A percentile compares a stretch with the other conserved stretches of the same genome.
Evolutionary conservation across 23 red algal species (phyloP).

Genomic region (Porphyridium purpureum): DNA sequence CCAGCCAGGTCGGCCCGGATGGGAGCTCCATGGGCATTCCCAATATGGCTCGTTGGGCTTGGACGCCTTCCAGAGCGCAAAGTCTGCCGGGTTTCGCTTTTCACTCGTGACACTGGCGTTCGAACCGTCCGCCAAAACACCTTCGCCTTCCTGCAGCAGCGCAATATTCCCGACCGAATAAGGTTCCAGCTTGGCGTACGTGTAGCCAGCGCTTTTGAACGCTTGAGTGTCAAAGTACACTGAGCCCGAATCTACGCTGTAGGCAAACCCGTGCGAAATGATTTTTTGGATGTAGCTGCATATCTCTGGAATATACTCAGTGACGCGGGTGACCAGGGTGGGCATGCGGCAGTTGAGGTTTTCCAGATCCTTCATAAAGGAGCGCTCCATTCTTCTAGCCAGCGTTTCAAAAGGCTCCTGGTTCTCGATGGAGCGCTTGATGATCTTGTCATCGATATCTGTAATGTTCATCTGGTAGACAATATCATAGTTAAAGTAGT

Average conservation of each 20-base stretch:
- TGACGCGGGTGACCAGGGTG: conserved; percentile 58
- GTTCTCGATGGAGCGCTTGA: conserved; percentile 41
- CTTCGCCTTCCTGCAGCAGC: conserved; percentile 61
- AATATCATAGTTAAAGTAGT: conserved; percentile 65
- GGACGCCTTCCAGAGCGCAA: conserved; percentile 88
- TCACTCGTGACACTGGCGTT: too few species aligned
- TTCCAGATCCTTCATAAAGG: conserved; percentile 81
- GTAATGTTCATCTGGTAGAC: conserved; percentile 90
- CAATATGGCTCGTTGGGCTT: conserved; percentile 58
- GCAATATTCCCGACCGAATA: conserved; percentile 32
- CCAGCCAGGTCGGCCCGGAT: conserved; percentile 69
- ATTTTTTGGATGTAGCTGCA: conserved; percentile 45
- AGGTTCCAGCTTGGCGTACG: conserved; percentile 86
- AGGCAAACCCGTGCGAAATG: conserved; percentile 51
- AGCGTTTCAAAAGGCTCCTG: conserved; percentile 28
- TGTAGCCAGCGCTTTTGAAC: conserved; percentile 37
- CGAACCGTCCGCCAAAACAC: too few species aligned
- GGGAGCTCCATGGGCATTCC: conserved; percentile 55
- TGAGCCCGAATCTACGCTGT: conserved; percentile 43
- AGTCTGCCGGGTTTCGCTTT: conserved; percentile 57
- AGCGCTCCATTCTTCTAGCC: conserved; percentile 41
- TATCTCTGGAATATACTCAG: conserved; percentile 82
- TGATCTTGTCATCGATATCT: conserved; percentile 99
- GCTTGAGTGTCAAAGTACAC: conserved; percentile 94
- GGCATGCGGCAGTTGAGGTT: conserved; percentile 53